These are phyloP conservation scores for Zymoseptoria crescenta DNA, from an alignment of 2,329 filamentous ascomycete genomes.

Conservation along the genomic window DNA sequence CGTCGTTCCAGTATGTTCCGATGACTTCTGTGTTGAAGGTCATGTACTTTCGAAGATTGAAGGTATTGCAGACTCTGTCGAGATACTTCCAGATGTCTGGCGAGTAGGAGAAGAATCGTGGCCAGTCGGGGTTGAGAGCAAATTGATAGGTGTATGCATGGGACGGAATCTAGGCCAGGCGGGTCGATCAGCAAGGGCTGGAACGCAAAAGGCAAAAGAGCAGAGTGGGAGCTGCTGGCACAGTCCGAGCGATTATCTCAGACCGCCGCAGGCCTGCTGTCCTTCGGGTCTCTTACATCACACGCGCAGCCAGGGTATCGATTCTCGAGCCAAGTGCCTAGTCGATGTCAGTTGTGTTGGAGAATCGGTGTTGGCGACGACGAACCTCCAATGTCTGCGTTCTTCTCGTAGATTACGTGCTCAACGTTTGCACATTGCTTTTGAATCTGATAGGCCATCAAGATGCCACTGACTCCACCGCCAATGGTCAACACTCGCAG, in stretches of 20 bases:
- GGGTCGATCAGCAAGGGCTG: neutral
- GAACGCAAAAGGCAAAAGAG: neutral
- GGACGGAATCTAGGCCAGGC: constrained; percentile 28
- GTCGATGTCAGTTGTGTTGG: constrained; percentile 18
- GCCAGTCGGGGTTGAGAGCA: constrained; percentile 38
- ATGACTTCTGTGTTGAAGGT: constrained; percentile 43
- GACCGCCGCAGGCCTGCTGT: neutral
- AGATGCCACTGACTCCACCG: constrained; percentile 41
- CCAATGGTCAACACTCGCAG: constrained; percentile 43
- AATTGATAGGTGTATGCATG: constrained; percentile 20
- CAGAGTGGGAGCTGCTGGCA: neutral
- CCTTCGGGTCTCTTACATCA: constrained; percentile 19
- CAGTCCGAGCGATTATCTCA: neutral
- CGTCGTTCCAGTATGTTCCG: constrained; percentile 43
- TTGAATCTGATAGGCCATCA: constrained; percentile 43
- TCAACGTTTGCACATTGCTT: constrained; percentile 39
- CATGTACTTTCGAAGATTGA: constrained; percentile 46
- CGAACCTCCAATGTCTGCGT: constrained; percentile 36
- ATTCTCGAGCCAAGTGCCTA: constrained; percentile 42
- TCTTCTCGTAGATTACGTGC: constrained; percentile 43
- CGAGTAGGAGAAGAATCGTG: constrained; percentile 40
- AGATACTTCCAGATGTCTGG: constrained; percentile 44
- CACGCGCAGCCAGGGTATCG: constrained; percentile 36
- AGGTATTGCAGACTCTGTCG: constrained; percentile 41
- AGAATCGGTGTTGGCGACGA: constrained; percentile 21